Conservation (phyloP, 106 monocot species). For the Dactylorhiza incarnata region DNA sequence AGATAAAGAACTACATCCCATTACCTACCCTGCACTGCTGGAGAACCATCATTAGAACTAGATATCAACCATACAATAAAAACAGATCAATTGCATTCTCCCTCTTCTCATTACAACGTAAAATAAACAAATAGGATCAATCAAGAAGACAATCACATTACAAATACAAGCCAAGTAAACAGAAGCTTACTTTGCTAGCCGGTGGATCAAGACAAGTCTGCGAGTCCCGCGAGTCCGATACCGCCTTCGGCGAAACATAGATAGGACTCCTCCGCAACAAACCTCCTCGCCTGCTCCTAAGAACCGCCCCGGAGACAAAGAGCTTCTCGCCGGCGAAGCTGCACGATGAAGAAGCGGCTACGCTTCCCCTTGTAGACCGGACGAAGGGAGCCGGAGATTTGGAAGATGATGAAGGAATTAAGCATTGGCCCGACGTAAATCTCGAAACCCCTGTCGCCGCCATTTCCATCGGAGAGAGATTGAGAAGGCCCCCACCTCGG, state of each 20-base stretch:
- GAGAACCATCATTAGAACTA: too few species aligned
- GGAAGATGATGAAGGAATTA: background rate
- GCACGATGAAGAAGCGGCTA: constrained; percentile 20
- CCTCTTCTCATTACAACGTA: background rate
- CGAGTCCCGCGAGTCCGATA: constrained; percentile 64
- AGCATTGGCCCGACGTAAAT: background rate
- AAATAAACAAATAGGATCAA: background rate
- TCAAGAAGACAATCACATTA: background rate
- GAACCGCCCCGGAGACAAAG: background rate
- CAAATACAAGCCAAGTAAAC: background rate
- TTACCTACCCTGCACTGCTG: too few species aligned
- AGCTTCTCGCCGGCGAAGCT: constrained; percentile 32
- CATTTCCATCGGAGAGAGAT: constrained; percentile 9
- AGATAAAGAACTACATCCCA: too few species aligned
- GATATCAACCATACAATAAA: too few species aligned
- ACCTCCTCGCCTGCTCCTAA: background rate
- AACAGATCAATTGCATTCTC: too few species aligned
- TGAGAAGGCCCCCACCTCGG: background rate
- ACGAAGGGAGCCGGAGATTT: background rate
- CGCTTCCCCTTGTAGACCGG: background rate
- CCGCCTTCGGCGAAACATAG: constrained; percentile 57
- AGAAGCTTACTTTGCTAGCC: constrained; percentile 43
- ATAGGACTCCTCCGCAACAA: constrained; percentile 17
- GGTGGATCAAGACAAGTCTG: constrained; percentile 87
- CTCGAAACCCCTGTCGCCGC: constrained; percentile 6